Base-by-base conservation (phyloP, 2,329 filamentous ascomycete species). In the Coniella lustricola region DNA sequence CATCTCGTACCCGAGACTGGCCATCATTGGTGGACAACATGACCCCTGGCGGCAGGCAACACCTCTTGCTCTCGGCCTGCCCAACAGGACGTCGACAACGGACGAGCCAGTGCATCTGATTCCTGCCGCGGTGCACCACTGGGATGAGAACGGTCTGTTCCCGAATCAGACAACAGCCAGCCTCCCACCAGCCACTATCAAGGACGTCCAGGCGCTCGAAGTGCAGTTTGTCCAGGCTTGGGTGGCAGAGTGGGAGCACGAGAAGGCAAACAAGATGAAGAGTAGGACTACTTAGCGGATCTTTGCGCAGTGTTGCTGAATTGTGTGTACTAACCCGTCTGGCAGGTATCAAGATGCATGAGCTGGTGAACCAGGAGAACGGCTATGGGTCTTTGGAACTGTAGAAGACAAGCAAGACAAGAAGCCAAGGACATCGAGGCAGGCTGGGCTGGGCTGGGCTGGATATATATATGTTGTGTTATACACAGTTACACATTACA, bases 31-130 rank as follows among this genome's bases (percentile, higher is more conserved):
- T 53, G 88, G 88, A 22, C 77, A 87, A 54, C 78, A 79, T 48
- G 89, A 94, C 60, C 87, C 88, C 0, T 95, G 89, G 89, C 77
- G 84, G 16, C 79, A 81, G 0, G 85, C 85, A 0, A 85, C 83
- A 0, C 80, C 85, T 1, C 82, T 91, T 43, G 82, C 81, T 0
- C 75, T 80, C n/a, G 76, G 71, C 1, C 74, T 81, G 0, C 70
- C 73, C 0, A 66, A 71, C 25, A 71, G 85, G 17, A 64, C 69
- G 13, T 85, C 76, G 38, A 86, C 85, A 0, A 66, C 70, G 0
- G 74, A 72, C 41, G 76, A 90, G 67, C 87, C 87, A 0, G 86
- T 84, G 54, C 73, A 87, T n/a, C 61, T 91, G 39, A 88, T 94
- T 39, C 68, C 74, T 3, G 76, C 76, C n/a, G 86, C 79, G 0